These are phyloP conservation scores for Mitragyna speciosa DNA, from an alignment of 257 asterid species.

Conservation along the genomic window DNA sequence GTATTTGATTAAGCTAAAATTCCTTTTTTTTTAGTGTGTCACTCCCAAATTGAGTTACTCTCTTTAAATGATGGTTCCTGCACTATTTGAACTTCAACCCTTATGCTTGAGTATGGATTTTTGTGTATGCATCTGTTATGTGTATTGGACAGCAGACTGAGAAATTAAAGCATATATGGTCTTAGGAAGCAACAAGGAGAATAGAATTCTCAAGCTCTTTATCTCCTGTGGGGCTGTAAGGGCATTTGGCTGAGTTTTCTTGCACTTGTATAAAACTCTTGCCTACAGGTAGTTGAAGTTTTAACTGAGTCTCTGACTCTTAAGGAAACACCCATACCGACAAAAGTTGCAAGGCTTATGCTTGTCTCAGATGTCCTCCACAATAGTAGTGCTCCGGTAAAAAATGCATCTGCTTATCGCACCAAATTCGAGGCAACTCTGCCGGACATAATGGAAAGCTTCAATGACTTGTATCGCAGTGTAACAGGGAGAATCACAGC, in stretches of 20 bases:
- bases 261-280: not conserved
- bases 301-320: conserved; percentile 94
- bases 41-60: not conserved
- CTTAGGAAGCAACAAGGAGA: not conserved
- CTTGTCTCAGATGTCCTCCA: conserved; percentile 97
- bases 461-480: conserved; percentile 88
- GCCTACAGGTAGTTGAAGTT: conserved; percentile 85
- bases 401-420: conserved; percentile 95
- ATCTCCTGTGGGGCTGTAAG: not conserved
- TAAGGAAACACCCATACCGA: conserved; percentile 92
- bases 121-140: not conserved
- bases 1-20: not conserved
- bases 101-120: not conserved
- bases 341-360: conserved; percentile 99
- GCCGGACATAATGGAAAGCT: conserved; percentile 91
- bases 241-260: not conserved
- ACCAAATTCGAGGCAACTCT: conserved; percentile 85
- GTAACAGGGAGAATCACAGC: conserved; percentile 94
- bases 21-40: not conserved
- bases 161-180: not conserved
- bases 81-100: not conserved
- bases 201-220: not conserved
- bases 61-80: not conserved
- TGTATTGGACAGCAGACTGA: not conserved
- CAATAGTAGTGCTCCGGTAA: conserved; percentile 94